These are phyloP conservation scores for Capsicum baccatum DNA, from an alignment of 257 asterid species.

Conservation along the genomic window DNA sequence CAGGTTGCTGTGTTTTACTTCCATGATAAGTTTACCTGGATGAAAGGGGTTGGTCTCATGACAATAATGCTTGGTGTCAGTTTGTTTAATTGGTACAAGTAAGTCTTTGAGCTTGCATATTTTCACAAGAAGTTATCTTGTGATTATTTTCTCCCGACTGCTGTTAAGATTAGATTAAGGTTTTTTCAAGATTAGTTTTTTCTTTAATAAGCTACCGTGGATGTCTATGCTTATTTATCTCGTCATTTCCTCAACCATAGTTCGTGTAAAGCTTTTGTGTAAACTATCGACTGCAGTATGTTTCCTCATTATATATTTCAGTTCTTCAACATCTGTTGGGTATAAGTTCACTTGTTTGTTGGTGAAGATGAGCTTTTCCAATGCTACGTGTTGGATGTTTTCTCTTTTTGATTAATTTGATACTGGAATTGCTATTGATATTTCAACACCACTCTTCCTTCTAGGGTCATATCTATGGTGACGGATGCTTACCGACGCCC, in stretches of 20 bases:
- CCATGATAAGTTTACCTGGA: conserved; percentile 87
- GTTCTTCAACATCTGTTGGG: not conserved
- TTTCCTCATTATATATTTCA: not conserved
- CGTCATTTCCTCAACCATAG: not conserved
- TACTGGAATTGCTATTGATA: not conserved
- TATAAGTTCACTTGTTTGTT: not conserved
- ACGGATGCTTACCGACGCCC: no score
- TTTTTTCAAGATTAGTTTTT: not conserved
- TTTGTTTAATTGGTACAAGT: conserved; percentile 98
- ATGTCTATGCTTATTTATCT: conserved; percentile 16
- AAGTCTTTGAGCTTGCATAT: conserved; percentile 53
- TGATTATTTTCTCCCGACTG: conserved; percentile 4
- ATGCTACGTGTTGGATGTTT: not conserved
- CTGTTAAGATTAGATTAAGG: not conserved
- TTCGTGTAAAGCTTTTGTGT: not conserved
- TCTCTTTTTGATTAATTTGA: not conserved
- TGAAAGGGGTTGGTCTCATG: conserved; percentile 85
- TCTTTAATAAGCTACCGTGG: not conserved
- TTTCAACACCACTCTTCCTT: not conserved
- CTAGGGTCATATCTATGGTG: no score
- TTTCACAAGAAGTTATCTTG: conserved; percentile 1
- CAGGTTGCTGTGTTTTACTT: conserved; percentile 98
- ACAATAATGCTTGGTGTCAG: conserved; percentile 90
- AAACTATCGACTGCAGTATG: not conserved
- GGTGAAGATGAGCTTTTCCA: not conserved